Evolutionary conservation across 176 grass and related monocot species (phyloP), one percentile per base, ranked within the genome.

Genomic region (Raddia distichophylla): DNA sequence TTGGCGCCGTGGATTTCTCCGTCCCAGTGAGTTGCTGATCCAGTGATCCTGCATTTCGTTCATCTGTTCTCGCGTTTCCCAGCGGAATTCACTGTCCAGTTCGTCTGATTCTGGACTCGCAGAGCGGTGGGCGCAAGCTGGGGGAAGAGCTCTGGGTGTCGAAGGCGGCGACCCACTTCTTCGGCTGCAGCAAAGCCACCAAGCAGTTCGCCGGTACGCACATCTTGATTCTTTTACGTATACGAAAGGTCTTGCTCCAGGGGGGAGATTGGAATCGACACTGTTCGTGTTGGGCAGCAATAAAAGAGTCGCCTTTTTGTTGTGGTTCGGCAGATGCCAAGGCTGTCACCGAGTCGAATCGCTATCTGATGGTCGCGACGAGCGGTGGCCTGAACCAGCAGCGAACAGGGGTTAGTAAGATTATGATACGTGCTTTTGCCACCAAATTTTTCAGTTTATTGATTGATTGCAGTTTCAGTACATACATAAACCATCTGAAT

Each of bases 341-440:
- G 71, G 63, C 82, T 47, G 84, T 91, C 55, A 93, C 93, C 8
- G 68, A 85, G 56, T 60, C 87, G 70, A 76, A 99, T 43, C 90
- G 93, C 52, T 99, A 91, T 64, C 68, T 99, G 72, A 95, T 95
- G 91, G 93, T 99, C 71, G 96, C 91, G 5, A 99, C 96, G 51
- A 99, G 96, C 74, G 96, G 96, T 10, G 96, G 96, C 16, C 82
- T 99, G 50, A 99, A 99, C 80, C 96, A 99, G 81, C 96, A 99
- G 80, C 74, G 93, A 80, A 99, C 96, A 93, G 96, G 96, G 93
- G 96, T 99, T 65, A 97, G 89, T 37, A 37, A n/a, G 15, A 79
- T 2, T 32, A 84, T 79, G 8, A 16, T 57, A 79, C 58, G 37
- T 35, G 75, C 27, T 53, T 61, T 3, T 63, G 22, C 57, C 35